Conservation (phyloP, 169 alveolate genomes). For the Plasmodium malariae region DNA sequence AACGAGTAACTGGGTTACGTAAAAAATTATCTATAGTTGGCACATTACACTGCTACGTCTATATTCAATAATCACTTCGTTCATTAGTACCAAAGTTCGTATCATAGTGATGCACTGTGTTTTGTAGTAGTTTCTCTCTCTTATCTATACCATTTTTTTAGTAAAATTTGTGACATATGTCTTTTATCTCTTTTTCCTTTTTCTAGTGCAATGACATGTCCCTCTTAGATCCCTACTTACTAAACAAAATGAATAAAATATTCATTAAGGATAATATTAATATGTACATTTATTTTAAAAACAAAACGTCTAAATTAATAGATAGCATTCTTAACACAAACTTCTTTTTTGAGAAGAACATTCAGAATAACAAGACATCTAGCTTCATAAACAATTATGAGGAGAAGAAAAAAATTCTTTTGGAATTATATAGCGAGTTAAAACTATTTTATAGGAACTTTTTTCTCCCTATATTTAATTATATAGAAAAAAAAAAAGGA, state of each 20-base stretch:
- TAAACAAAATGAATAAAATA: constrained; percentile 65
- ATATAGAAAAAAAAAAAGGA: constrained; percentile 52
- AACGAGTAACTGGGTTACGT: neutral
- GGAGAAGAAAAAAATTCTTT: constrained; percentile 37
- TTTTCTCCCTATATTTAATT: constrained; percentile 59
- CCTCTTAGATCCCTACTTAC: constrained; percentile 42
- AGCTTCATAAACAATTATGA: constrained; percentile 34
- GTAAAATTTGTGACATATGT: neutral
- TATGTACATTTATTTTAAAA: constrained; percentile 58
- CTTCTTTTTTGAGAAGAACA: constrained; percentile 17
- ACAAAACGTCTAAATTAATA: constrained; percentile 24
- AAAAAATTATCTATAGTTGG: too few species aligned
- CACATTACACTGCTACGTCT: too few species aligned
- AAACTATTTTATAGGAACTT: constrained; percentile 56
- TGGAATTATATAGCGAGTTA: constrained; percentile 38
- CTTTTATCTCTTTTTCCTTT: neutral
- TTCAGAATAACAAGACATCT: constrained; percentile 36
- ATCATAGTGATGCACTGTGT: too few species aligned
- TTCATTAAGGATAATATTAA: constrained; percentile 33
- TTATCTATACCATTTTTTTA: too few species aligned
- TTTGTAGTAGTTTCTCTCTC: too few species aligned
- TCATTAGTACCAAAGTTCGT: too few species aligned
- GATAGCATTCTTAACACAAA: constrained; percentile 34
- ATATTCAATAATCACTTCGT: too few species aligned
- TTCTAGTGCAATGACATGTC: constrained; percentile 56